phyloP scores from a whole-genome alignment of 257 asterid species.

The Cinchona pubescens region DNA sequence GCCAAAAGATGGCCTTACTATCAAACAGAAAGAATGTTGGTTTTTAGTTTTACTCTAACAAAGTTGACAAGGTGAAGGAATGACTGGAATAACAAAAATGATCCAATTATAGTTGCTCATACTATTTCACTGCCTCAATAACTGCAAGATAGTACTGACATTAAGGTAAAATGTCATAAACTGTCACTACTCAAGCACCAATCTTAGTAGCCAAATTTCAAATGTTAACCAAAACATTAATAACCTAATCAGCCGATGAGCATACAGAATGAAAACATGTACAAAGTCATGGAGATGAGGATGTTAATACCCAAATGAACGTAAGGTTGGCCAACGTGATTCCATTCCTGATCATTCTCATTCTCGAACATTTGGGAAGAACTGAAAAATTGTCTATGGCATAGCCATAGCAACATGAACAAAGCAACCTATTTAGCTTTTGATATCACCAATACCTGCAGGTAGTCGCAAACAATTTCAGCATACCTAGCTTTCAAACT shows the following conservation, averaged over 20 bases:
- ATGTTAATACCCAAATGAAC: constrained; percentile 48
- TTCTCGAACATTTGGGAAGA: constrained; percentile 54
- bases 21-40: not conserved
- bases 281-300: constrained; percentile 4
- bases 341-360: constrained; percentile 62
- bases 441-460: constrained; percentile 19
- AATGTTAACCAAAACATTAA: not conserved
- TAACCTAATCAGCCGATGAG: not conserved
- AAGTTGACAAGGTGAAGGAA: not conserved
- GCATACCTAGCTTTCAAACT: not conserved
- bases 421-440: constrained; percentile 3
- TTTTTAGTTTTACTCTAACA: not conserved
- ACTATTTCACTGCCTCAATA: not conserved
- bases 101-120: not conserved
- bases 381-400: constrained; percentile 57
- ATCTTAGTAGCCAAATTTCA: not conserved
- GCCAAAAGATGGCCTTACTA: not conserved
- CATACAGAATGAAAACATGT: not conserved
- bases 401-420: constrained; percentile 39
- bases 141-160: not conserved
- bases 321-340: constrained; percentile 53
- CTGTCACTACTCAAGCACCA: not conserved
- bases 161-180: not conserved
- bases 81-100: not conserved
- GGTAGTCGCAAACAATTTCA: not conserved